Conservation (phyloP, 2,329 filamentous ascomycete species). For the Colletotrichum destructivum region DNA sequence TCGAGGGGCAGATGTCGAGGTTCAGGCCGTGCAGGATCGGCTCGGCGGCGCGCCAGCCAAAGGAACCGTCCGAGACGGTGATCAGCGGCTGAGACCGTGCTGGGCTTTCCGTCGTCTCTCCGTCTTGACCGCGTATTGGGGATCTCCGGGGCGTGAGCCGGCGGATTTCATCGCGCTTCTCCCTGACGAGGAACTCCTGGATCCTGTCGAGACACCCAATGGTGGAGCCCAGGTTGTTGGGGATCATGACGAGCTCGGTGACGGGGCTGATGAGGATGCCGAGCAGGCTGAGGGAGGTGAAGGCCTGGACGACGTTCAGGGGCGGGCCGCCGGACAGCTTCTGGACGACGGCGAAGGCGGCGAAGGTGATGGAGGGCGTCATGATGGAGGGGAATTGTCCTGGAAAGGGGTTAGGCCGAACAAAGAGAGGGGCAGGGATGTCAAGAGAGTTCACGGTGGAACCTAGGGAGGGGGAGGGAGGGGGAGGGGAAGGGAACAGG, state of each 20-base stretch:
- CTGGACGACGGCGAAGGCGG: constrained; percentile 30
- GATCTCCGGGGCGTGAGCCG: not conserved
- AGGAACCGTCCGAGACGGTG: not conserved
- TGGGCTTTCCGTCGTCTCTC: too few relatives aligned
- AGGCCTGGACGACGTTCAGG: constrained; percentile 35
- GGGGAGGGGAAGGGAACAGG: too few relatives aligned
- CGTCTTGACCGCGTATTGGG: rapidly evolving
- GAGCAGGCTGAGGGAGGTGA: constrained; percentile 32
- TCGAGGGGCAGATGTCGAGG: not conserved
- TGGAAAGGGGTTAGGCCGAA: not conserved
- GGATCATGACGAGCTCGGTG: constrained; percentile 34
- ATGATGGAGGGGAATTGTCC: constrained; percentile 26
- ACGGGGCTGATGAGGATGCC: constrained; percentile 26
- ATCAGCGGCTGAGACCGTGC: not conserved
- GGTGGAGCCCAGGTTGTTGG: constrained; percentile 35
- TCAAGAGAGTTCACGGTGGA: too few relatives aligned
- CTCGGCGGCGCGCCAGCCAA: constrained; percentile 5
- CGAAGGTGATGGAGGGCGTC: constrained; percentile 31
- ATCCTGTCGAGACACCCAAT: constrained; percentile 47
- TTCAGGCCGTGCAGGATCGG: constrained; percentile 7
- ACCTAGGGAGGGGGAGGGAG: too few relatives aligned
- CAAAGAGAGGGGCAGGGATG: not conserved
- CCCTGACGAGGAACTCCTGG: constrained; percentile 45
- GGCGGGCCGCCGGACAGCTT: constrained; percentile 1
- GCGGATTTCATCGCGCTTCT: constrained; percentile 31